phyloP scores from a whole-genome alignment of 2,329 filamentous ascomycete genomes.

The Fonsecaea pugnacius region DNA sequence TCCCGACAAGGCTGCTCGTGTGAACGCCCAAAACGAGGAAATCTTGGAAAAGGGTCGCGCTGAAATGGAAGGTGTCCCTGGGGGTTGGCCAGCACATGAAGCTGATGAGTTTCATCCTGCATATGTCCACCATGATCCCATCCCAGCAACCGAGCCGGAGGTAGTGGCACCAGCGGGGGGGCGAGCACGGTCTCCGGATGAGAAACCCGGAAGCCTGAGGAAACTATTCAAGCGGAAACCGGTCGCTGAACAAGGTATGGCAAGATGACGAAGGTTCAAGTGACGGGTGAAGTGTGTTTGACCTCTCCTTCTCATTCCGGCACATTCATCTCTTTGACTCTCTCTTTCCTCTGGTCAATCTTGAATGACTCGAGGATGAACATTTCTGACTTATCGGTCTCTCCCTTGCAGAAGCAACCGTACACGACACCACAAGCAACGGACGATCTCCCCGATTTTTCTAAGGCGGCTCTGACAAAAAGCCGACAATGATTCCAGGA shows the following conservation, averaged over 20 bases:
- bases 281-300: conserved; percentile 11
- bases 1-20: conserved; percentile 32
- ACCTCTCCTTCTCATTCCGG: neutral
- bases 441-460: neutral
- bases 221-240: conserved; percentile 36
- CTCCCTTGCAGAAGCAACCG: neutral
- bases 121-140: conserved; percentile 2
- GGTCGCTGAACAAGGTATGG: conserved; percentile 31
- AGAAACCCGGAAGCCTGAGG: conserved; percentile 18
- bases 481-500: neutral
- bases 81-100: conserved; percentile 27
- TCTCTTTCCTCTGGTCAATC: neutral
- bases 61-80: conserved; percentile 33
- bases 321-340: neutral
- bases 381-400: neutral
- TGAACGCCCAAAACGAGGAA: conserved; percentile 31
- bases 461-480: neutral
- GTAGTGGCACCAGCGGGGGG: conserved; percentile 3
- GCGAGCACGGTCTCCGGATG: neutral
- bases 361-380: neutral
- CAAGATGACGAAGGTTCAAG: conserved; percentile 16
- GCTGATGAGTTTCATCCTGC: neutral
- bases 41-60: conserved; percentile 29
- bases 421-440: neutral
- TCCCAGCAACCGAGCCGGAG: conserved; percentile 7